Evolutionary conservation across 768 basidiomycete species (phyloP), one percentile per base, ranked within the genome.

Genomic region (Lactarius sanguifluus): DNA sequence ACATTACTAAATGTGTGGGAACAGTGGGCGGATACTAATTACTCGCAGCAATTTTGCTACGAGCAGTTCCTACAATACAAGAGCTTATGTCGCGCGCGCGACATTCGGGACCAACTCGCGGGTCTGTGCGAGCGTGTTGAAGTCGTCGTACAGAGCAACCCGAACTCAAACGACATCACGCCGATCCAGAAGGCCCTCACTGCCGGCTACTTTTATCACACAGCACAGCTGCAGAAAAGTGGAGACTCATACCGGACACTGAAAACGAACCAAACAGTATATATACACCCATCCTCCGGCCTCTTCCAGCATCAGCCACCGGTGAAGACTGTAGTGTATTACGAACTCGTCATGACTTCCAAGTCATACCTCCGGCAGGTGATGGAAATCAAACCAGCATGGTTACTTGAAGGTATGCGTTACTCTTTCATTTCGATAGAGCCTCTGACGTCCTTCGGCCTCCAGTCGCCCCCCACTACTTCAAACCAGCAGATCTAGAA

Each of bases 291-390:
- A 0, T 96, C 94, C 0, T 96, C 95, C 6, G 90, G 92, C 75
- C 77, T 99, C 68, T 97, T 98, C 86, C 92, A 98, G 72, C 87
- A 88, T 75, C 96, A 98, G 71, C 97, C 97, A 2, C 97, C 97
- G 0, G 85, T 94, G 15, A 91, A 90, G 75, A 91, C 92, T 18
- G 75, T 98, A 12, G 76, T 97, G 57, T 99, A 98, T 77, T 98
- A 98, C 74, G 97, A 98, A 76, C 85, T 99, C 28, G 96, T 99
- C 28, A 90, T 96, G 85, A 99, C 97, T 9, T 90, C 90, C 45
- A 98, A 98, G 78, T 98, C 97, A 38, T 99, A 97, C 74, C 91
- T 98, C 85, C 83, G 93, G 83, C 96, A 98, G 82, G 84, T 95
- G 45, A 98, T 98, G 95, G 97, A 98, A 72, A 98, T 98, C 74